Evolutionary conservation across 2,329 filamentous ascomycete species (phyloP), one percentile per base, ranked within the genome.

Genomic region (Talaromyces sp.): DNA sequence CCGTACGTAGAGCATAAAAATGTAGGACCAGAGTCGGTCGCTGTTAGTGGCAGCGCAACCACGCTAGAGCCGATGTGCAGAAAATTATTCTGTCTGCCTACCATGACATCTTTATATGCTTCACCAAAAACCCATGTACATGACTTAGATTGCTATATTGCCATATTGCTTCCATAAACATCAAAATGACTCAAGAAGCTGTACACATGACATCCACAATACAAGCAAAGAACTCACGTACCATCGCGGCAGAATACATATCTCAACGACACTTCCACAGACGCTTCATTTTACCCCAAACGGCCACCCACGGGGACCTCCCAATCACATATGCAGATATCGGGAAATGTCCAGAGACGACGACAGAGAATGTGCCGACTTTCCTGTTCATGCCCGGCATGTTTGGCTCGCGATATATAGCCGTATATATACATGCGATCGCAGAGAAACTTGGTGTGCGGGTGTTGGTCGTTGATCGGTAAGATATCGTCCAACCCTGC

Each of bases 331-430:
- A 67, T 50, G 70, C 72, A 19, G 71, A 73, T 35, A 58, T 71
- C 22, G 72, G 72, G 10, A 52, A 59, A 52, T 6, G 14, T 22
- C 41, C 19, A n/a, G 59, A 61, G 11, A 10, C 41, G 3, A 57
- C 60, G 0, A 66, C 65, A 9, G 41, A 61, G 9, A 11, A 50
- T 33, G 35, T 48, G 8, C 69, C 69, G 3, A 61, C 59, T 0
- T 47, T 74, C 4, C 64, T 74, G 2, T 73, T 69, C 35, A 54
- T 73, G 14, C 71, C 72, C 0, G 72, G 72, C 3, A 74, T 74
- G 72, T 73, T 74, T 27, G 68, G 69, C 0, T 72, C 71, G 6
- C 70, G 72, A 4, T 74, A 72, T 60, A 31, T 67, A 1, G 68
- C 68, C 7, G 64, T 72, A 19, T 66, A 64, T 2, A 57, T 71